Percentiles rank a stretch among this genome's conserved stretches.
Conservation (phyloP, 768 basidiomycete species). For the Austroboletus festivus region DNA sequence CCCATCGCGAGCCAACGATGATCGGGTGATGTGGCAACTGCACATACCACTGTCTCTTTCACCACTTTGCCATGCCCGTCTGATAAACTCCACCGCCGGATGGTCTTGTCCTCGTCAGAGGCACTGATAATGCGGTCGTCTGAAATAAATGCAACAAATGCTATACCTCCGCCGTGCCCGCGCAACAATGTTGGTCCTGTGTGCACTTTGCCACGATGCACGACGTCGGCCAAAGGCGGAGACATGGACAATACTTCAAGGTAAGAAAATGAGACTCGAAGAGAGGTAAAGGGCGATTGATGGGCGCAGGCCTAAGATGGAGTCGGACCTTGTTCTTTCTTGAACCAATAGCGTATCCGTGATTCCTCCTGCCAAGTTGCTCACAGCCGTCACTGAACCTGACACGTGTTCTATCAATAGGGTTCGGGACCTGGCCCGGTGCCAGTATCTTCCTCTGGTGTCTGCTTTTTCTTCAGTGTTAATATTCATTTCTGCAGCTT, state of each 20-base stretch:
- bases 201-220: neutral
- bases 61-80: constrained; percentile 2
- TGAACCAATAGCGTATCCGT: neutral
- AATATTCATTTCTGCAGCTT: too few species aligned
- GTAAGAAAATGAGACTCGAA: neutral
- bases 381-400: constrained; percentile 7
- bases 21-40: constrained; percentile 8
- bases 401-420: constrained; percentile 4
- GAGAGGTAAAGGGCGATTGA: neutral
- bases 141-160: constrained; percentile 19
- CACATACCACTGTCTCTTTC: neutral
- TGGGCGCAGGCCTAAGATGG: neutral
- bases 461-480: too few species aligned
- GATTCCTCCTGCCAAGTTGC: neutral
- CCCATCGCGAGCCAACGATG: constrained; percentile 16
- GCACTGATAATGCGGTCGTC: constrained; percentile 16
- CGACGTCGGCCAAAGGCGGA: neutral
- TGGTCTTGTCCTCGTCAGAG: constrained; percentile 14
- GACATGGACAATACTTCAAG: constrained; percentile 7
- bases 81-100: constrained; percentile 16
- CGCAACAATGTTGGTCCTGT: constrained; percentile 3
- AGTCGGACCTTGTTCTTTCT: neutral
- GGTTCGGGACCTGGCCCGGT: too few species aligned
- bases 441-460: too few species aligned
- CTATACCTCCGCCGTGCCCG: constrained; percentile 11